phyloP scores from a whole-genome alignment of 2,329 filamentous ascomycete species.

The Thelonectria blattea region DNA sequence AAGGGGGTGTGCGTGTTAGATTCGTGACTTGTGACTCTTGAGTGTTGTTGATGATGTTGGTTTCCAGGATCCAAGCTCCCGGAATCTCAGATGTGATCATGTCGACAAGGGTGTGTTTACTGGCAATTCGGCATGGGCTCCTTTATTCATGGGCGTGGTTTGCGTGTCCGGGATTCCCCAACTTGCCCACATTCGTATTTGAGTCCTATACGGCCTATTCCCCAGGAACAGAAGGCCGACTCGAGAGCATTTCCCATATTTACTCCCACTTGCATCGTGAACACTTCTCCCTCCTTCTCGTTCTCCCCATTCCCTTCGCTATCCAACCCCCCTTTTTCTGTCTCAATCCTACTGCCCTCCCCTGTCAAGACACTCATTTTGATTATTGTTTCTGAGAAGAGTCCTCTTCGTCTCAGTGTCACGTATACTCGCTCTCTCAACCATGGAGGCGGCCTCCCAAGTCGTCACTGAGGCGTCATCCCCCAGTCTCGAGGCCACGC shows the following conservation, averaged over 20 bases:
- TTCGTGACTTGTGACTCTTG: too few species aligned
- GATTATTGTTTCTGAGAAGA: neutral
- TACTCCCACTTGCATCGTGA: neutral
- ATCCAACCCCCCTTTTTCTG: neutral
- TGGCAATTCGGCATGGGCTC: constrained; percentile 25
- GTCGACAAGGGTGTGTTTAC: constrained; percentile 26
- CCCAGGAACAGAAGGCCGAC: constrained; percentile 5
- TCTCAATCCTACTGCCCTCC: neutral
- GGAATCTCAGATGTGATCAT: constrained; percentile 36
- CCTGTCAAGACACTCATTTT: neutral
- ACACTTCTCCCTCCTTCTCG: neutral
- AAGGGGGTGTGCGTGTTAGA: neutral
- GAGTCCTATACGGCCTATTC: constrained; percentile 23
- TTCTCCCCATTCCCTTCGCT: neutral
- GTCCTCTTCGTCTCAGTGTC: neutral
- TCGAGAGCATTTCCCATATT: neutral
- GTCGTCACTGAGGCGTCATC: neutral
- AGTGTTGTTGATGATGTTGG: constrained; percentile 2
- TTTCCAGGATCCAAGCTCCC: constrained; percentile 36
- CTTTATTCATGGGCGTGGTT: constrained; percentile 5
- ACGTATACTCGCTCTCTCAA: too few species aligned
- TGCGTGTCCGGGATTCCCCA: constrained; percentile 19
- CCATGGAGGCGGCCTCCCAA: neutral
- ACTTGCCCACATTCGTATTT: constrained; percentile 25
- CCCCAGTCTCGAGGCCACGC: neutral